These are phyloP conservation scores for Coemansia sp. DNA, from an alignment of 192 early-diverging fungal species.

Conservation along the genomic window DNA sequence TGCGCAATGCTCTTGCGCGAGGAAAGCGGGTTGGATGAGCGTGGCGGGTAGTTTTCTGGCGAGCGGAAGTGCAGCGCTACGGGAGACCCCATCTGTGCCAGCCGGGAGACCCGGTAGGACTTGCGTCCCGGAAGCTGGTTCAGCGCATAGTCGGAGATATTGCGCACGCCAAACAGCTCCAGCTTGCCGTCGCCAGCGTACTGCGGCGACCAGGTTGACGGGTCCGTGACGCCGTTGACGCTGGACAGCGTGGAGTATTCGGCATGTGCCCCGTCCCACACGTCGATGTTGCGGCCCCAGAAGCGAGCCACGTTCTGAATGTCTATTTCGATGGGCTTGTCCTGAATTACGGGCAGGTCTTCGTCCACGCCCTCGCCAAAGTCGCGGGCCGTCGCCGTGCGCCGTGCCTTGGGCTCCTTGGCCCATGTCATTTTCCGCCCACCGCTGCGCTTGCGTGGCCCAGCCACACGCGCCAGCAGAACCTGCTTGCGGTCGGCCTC, in stretches of 20 bases:
- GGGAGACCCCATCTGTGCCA: conserved; percentile 65
- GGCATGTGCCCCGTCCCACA: conserved; percentile 60
- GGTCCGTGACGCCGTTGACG: conserved; percentile 55
- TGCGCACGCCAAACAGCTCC: conserved; percentile 64
- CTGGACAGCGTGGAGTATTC: conserved; percentile 46
- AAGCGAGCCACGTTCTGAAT: conserved; percentile 72
- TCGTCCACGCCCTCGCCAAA: conserved; percentile 37
- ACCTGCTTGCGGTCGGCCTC: conserved; percentile 41
- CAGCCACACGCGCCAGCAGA: conserved; percentile 33
- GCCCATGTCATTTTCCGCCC: conserved; percentile 45
- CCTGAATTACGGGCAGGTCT: conserved; percentile 52
- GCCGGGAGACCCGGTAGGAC: conserved; percentile 58
- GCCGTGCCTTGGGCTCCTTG: conserved; percentile 37
- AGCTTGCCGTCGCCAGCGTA: conserved; percentile 65
- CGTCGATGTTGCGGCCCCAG: conserved; percentile 69
- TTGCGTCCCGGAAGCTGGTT: conserved; percentile 60
- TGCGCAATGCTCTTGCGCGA: conserved; percentile 38
- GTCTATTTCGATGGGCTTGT: conserved; percentile 67
- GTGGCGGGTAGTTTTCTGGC: conserved; percentile 42
- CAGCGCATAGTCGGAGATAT: conserved; percentile 59
- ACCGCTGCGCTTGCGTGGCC: conserved; percentile 34
- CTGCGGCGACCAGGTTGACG: conserved; percentile 61
- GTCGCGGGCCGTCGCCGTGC: conserved; percentile 33
- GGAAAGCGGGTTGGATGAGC: conserved; percentile 23
- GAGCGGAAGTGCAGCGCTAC: conserved; percentile 58